These are phyloP conservation scores for Calonectria multiphialidica DNA, from an alignment of 2,329 filamentous ascomycete species.

Conservation along the genomic window DNA sequence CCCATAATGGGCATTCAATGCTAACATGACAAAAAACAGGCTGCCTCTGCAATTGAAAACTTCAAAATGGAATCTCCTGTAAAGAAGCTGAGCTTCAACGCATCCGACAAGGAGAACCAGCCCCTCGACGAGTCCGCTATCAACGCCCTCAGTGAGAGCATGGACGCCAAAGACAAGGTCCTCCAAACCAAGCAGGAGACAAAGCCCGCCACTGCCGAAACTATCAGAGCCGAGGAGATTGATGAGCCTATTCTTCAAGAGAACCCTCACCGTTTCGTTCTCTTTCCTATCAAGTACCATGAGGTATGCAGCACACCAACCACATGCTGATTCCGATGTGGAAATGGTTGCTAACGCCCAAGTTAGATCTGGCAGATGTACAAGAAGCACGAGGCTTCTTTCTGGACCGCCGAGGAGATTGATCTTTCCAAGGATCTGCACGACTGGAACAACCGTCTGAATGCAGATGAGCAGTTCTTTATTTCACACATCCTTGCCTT, in stretches of 20 bases:
- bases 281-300: slow-evolving; percentile 99
- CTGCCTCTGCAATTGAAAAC: slow-evolving; percentile 85
- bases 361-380: slow-evolving; percentile 99
- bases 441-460: slow-evolving; percentile 99
- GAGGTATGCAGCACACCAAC: slow-evolving; percentile 79
- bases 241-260: slow-evolving; percentile 94
- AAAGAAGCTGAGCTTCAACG: slow-evolving; percentile 88
- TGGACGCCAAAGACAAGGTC: slow-evolving; percentile 72
- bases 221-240: slow-evolving; percentile 76
- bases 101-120: slow-evolving; percentile 85
- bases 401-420: slow-evolving; percentile 99
- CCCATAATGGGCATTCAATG: slow-evolving; percentile 15
- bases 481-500: slow-evolving; percentile 98
- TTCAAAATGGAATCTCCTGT: slow-evolving; percentile 94
- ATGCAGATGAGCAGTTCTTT: slow-evolving; percentile 97
- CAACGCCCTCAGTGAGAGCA: slow-evolving; percentile 65
- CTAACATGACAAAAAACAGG: slow-evolving; percentile 66
- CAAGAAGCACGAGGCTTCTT: slow-evolving; percentile 99
- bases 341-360: slow-evolving; percentile 51
- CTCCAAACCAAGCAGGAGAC: slow-evolving; percentile 55
- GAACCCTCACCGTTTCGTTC: slow-evolving; percentile 95
- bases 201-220: slow-evolving; percentile 58
- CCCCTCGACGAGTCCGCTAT: slow-evolving; percentile 64
- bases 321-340: slow-evolving; percentile 67
- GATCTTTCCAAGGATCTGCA: slow-evolving; percentile 98